Evolutionary conservation across 345 rosid species (phyloP).

Genomic region (Lenwebbia sp.): DNA sequence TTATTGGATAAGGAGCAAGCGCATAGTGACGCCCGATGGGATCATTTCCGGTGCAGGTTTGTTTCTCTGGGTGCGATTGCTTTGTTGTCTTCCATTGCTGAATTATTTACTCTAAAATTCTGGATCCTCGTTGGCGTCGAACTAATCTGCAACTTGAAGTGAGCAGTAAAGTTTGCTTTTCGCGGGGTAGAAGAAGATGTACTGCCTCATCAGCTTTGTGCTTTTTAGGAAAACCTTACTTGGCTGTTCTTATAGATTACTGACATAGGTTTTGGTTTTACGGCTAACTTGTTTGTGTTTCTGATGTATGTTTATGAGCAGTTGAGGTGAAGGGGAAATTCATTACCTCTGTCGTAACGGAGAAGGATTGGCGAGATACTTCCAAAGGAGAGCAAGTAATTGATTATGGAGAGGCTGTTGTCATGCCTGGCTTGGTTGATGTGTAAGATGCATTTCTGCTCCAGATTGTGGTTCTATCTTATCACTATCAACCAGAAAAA

Average conservation of each 20-base stretch:
- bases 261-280: not conserved
- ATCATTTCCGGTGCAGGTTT: slow-evolving; percentile 78
- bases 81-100: not conserved
- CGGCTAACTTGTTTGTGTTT: not conserved
- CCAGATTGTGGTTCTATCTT: not conserved
- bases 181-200: not conserved
- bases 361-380: slow-evolving; percentile 45
- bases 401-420: slow-evolving; percentile 78
- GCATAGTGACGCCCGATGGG: slow-evolving; percentile 60
- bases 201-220: not conserved
- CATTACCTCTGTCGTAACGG: slow-evolving; percentile 47
- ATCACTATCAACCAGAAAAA: not conserved
- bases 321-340: slow-evolving; percentile 63
- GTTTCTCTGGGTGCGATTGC: not conserved
- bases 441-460: slow-evolving; percentile 32
- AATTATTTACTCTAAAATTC: not conserved
- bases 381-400: slow-evolving; percentile 33
- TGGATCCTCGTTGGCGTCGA: not conserved
- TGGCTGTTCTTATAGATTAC: not conserved
- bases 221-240: not conserved
- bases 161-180: not conserved
- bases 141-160: not conserved
- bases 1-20: slow-evolving; percentile 67
- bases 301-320: slow-evolving; percentile 7
- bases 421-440: slow-evolving; percentile 94